phyloP scores from a whole-genome alignment of 176 grass and related monocot species.

The Carex myosuroides region DNA sequence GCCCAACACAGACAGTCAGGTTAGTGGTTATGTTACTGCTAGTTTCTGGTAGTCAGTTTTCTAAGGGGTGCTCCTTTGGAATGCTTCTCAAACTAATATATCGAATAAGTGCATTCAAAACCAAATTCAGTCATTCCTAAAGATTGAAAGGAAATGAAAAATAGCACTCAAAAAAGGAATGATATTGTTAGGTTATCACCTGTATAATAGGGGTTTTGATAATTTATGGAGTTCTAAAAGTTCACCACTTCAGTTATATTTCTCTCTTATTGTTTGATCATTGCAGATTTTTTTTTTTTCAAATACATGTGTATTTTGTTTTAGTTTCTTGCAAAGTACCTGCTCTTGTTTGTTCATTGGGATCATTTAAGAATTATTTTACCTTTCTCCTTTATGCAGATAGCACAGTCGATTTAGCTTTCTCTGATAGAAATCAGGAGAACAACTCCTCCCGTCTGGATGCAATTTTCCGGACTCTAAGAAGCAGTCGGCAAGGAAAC shows the following conservation, averaged over 20 bases:
- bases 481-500: slow-evolving; percentile 77
- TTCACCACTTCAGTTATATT: not conserved
- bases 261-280: not conserved
- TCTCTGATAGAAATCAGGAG: slow-evolving; percentile 82
- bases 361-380: not conserved
- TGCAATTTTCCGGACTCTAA: slow-evolving; percentile 85
- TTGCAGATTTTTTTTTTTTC: not conserved
- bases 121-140: not conserved
- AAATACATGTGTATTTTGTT: slow-evolving; percentile 6
- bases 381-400: slow-evolving; percentile 37
- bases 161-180: not conserved
- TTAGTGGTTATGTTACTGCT: slow-evolving; percentile 13
- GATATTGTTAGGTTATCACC: not conserved
- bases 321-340: not conserved
- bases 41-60: slow-evolving; percentile 1
- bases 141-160: slow-evolving; percentile 1
- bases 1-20: slow-evolving; percentile 78
- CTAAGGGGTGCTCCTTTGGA: not conserved
- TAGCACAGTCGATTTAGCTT: slow-evolving; percentile 79
- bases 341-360: not conserved
- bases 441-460: slow-evolving; percentile 83
- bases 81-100: slow-evolving; percentile 2
- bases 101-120: not conserved
- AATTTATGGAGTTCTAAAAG: not conserved
- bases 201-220: not conserved